These are phyloP conservation scores for Mayamaea pseudoterrestris DNA, from an alignment of 108 stramenopile genomes.

Conservation along the genomic window DNA sequence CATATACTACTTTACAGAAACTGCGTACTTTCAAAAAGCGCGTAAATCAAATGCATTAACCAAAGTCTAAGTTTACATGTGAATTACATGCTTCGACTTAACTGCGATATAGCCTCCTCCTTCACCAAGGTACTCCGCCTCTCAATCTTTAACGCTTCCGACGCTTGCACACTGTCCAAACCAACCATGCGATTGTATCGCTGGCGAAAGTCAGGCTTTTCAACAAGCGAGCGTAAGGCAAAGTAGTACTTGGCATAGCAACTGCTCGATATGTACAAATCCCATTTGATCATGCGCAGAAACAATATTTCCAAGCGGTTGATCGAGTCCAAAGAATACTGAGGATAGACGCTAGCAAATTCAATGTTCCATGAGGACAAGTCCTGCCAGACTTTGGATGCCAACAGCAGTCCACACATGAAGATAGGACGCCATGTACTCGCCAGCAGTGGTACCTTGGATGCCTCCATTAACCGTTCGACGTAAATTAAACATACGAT, in stretches of 20 bases:
- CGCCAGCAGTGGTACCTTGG: constrained; percentile 85
- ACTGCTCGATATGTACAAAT: constrained; percentile 90
- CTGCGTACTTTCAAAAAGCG: no score
- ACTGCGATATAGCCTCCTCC: constrained; percentile 64
- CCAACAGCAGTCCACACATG: constrained; percentile 90
- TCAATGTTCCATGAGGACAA: constrained; percentile 96
- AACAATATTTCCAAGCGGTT: constrained; percentile 83
- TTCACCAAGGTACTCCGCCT: constrained; percentile 65
- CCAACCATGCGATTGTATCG: constrained; percentile 61
- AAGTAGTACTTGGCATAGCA: constrained; percentile 99
- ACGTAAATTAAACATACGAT: constrained; percentile 97
- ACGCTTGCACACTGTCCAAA: constrained; percentile 60
- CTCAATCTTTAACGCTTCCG: constrained; percentile 67
- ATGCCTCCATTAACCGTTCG: constrained; percentile 89
- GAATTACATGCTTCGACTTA: constrained; percentile 68
- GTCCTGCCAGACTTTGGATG: constrained; percentile 99
- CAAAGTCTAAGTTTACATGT: no score
- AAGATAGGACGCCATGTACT: constrained; percentile 94
- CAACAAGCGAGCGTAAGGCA: constrained; percentile 84
- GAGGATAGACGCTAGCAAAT: constrained; percentile 91
- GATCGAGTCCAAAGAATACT: constrained; percentile 87
- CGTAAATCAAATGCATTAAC: no score
- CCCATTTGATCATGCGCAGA: constrained; percentile 86
- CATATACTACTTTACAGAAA: no score
- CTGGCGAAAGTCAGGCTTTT: constrained; percentile 77